phyloP scores from a whole-genome alignment of 163 green algal species.

The Volvox carteri region DNA sequence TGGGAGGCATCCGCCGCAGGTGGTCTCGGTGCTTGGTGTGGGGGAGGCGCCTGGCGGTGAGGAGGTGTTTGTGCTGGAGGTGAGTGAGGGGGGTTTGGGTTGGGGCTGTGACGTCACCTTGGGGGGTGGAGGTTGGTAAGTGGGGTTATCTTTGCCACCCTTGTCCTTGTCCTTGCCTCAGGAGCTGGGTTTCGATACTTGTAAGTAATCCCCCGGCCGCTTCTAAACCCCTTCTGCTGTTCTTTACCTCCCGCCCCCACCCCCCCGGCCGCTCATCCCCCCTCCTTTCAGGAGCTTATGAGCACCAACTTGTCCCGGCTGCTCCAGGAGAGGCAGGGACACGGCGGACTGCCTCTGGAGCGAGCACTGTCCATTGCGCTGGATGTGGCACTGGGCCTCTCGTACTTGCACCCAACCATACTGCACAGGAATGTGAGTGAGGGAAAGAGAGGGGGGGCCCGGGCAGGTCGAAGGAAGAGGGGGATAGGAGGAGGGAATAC shows the following conservation, averaged over 20 bases:
- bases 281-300: background rate
- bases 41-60: background rate
- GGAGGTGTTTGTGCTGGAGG: constrained; percentile 23
- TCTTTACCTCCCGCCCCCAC: background rate
- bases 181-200: too few relatives aligned
- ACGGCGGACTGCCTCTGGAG: background rate
- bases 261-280: background rate
- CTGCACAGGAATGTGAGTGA: background rate
- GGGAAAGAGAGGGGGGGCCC: background rate
- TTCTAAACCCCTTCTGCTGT: too few relatives aligned
- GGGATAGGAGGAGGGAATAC: too few relatives aligned
- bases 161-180: too few relatives aligned
- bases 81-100: background rate
- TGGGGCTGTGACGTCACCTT: too few relatives aligned
- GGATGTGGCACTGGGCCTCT: constrained; percentile 31
- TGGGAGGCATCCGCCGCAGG: background rate
- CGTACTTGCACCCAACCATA: constrained; percentile 10
- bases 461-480: too few relatives aligned
- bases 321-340: background rate
- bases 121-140: too few relatives aligned
- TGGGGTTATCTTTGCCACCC: too few relatives aligned
- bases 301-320: background rate
- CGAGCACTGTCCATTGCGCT: background rate
- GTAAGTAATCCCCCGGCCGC: too few relatives aligned
- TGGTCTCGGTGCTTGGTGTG: constrained; percentile 3